A percentile compares a stretch with the other conserved stretches of the same genome.
Conservation (phyloP, 2,329 filamentous ascomycete genomes). For the Drechslerella stenobrocha region DNA sequence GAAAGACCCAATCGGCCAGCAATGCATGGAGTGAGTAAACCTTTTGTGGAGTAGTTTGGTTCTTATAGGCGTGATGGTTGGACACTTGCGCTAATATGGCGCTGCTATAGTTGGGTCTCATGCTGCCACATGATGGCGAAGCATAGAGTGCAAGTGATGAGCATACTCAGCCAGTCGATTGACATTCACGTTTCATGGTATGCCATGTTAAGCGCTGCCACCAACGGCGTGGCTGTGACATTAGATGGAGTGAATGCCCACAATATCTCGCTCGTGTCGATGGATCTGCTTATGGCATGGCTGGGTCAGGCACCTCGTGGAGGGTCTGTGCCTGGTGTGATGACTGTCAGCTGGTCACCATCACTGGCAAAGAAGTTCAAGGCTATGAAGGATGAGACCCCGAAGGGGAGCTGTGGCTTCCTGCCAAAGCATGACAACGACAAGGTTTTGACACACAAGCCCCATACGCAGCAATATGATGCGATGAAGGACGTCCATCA, state of each 20-base stretch:
- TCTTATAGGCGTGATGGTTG: no score
- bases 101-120: constrained; percentile 32
- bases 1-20: constrained; percentile 32
- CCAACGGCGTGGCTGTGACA: constrained; percentile 33
- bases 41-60: no score
- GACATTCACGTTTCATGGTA: constrained; percentile 44
- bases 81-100: background rate
- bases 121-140: constrained; percentile 42
- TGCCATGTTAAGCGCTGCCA: constrained; percentile 32
- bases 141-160: constrained; percentile 43
- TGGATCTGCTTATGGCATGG: constrained; percentile 47
- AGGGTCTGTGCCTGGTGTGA: constrained; percentile 22
- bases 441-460: constrained; percentile 8
- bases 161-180: constrained; percentile 26
- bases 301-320: constrained; percentile 25
- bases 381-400: constrained; percentile 39
- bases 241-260: constrained; percentile 24
- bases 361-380: constrained; percentile 43
- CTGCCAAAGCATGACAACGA: constrained; percentile 41
- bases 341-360: constrained; percentile 30
- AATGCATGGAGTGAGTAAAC: constrained; percentile 39
- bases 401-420: constrained; percentile 42
- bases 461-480: constrained; percentile 30
- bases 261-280: constrained; percentile 31
- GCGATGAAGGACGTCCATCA: constrained; percentile 34